Base-by-base conservation (phyloP, 2,329 filamentous ascomycete genomes). In the Cyclaneusma minus region DNA sequence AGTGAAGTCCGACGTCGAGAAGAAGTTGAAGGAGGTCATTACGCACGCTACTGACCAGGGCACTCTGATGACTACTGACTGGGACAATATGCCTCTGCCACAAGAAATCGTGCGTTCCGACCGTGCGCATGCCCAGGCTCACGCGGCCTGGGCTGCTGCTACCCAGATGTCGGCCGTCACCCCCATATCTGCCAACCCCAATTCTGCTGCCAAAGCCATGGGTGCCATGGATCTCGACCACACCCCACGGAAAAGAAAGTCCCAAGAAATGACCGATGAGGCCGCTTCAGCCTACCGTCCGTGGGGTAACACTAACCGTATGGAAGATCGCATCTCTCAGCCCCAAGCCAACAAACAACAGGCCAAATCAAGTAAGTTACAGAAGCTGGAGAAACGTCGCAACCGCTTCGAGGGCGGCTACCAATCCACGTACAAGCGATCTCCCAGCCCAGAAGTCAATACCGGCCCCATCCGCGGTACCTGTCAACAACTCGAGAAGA, bases 351-450 rank as follows among this genome's bases (percentile, higher is more conserved):
- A 60, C 29, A 58, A 64, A 49, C 51, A 55, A 35, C 47, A 68
- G 52, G 55, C 54, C 51, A 50, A n/a, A n/a, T n/a, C 65, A 62
- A 91, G 82, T 89, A 92, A 92, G 81, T 89, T 77, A 51, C 72
- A 80, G 56, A 78, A 77, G 58, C 65, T 82, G 57, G 85, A 94
- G 54, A 85, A 84, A 58, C 79, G 89, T 40, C 80, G 77, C 51
- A 81, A 81, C 45, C 82, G 89, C 41, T 92, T 92, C 54, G 76
- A 87, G 40, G 66, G 57, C 36, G 66, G 67, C 34, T 74, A 70
- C 45, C 66, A 64, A 41, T 59, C 62, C 7, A 51, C 59, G 9
- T 61, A 64, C 37, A 38, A 43, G 25, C 55, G 58, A 35, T 66
- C 66, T 16, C 63, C 66, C 8, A 68, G 62, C 26, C 68, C 69